phyloP scores from a whole-genome alignment of 805 yeast species.

The Yamadazyma phyllophila region DNA sequence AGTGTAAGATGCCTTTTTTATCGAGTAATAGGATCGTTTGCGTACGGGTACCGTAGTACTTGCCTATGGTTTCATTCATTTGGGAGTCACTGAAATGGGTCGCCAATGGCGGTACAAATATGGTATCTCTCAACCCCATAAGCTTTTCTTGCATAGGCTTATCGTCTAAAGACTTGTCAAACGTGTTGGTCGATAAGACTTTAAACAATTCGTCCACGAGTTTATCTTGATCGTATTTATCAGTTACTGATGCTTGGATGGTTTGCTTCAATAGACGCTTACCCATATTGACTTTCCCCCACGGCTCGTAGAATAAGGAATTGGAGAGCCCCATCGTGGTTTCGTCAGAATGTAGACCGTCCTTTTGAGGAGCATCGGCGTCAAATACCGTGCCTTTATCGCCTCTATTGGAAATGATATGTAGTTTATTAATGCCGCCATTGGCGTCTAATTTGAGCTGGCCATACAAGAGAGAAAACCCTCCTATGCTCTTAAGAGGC shows the following conservation, averaged over 20 bases:
- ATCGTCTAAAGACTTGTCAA: conserved; percentile 19
- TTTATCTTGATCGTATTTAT: conserved; percentile 27
- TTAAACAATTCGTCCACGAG: conserved; percentile 53
- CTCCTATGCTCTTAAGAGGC: conserved; percentile 46
- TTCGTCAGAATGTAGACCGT: not conserved
- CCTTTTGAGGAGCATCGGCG: not conserved
- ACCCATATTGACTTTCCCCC: conserved; percentile 72
- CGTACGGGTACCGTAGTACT: conserved; percentile 81
- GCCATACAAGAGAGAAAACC: conserved; percentile 63
- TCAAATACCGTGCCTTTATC: conserved; percentile 34
- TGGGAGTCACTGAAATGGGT: conserved; percentile 14
- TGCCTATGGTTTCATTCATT: conserved; percentile 35
- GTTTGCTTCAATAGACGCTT: conserved; percentile 21
- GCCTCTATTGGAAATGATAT: conserved; percentile 51
- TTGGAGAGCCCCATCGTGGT: conserved; percentile 62
- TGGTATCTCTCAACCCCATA: conserved; percentile 50
- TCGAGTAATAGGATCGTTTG: conserved; percentile 73
- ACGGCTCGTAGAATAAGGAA: conserved; percentile 61
- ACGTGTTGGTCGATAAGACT: conserved; percentile 47
- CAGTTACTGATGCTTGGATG: conserved; percentile 18
- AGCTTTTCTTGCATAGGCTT: conserved; percentile 23
- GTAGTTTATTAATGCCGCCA: conserved; percentile 32
- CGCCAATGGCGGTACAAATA: conserved; percentile 70
- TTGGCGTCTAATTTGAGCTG: conserved; percentile 27
- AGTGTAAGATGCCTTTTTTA: conserved; percentile 49